Percentiles rank a stretch among this genome's conserved stretches.
Evolutionary conservation across 805 yeast species (phyloP).

Genomic region (Candida montana): DNA sequence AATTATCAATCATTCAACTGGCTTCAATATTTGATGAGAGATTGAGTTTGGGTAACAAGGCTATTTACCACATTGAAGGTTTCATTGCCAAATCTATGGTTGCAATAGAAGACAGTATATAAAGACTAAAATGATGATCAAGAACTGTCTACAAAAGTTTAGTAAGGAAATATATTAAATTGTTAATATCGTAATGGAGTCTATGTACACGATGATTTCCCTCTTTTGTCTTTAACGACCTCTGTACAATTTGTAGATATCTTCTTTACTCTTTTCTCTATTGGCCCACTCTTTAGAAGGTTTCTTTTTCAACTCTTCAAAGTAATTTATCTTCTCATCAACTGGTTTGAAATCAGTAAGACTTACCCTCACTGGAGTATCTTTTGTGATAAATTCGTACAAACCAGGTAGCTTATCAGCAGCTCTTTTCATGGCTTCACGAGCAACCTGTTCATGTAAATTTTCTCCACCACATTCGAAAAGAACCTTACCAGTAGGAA

Average conservation of each 20-base stretch:
- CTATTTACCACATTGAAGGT: constrained; percentile 93
- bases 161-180: too few relatives aligned
- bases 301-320: constrained; percentile 44
- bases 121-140: neutral
- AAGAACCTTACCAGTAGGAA: constrained; percentile 89
- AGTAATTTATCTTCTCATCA: constrained; percentile 45
- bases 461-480: constrained; percentile 75
- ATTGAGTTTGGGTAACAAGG: constrained; percentile 77
- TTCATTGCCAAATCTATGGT: constrained; percentile 88
- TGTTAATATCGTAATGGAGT: too few relatives aligned
- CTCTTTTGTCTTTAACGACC: constrained; percentile 54
- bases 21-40: constrained; percentile 80
- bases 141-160: neutral
- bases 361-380: constrained; percentile 68
- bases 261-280: constrained; percentile 42
- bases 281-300: constrained; percentile 67
- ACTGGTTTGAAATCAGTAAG: constrained; percentile 45
- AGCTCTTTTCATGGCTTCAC: constrained; percentile 86
- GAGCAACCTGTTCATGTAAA: constrained; percentile 84
- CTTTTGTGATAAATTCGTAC: constrained; percentile 72
- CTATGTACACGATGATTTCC: constrained; percentile 4
- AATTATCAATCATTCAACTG: constrained; percentile 46
- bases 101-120: constrained; percentile 40
- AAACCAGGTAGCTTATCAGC: constrained; percentile 89
- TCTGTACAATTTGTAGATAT: constrained; percentile 53